These are phyloP conservation scores for Thinopyrum obtusiflorum DNA, from an alignment of 202 grass and related monocot species.

Conservation along the genomic window DNA sequence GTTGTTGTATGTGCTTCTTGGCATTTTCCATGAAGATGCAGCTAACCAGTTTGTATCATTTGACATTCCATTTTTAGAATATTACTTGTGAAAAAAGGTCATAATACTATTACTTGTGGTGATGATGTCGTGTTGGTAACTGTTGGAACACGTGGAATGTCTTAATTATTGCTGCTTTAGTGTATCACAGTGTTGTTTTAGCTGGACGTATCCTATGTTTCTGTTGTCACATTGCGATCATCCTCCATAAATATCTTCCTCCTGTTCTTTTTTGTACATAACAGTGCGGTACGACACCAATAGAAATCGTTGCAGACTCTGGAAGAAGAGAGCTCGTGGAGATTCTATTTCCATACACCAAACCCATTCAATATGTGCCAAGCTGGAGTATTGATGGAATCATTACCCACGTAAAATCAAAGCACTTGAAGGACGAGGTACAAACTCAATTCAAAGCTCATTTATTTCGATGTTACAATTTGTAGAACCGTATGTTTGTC, in stretches of 20 bases:
- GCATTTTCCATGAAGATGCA: background rate
- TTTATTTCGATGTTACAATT: background rate
- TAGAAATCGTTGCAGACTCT: constrained; percentile 25
- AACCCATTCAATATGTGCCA: constrained; percentile 20
- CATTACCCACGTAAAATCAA: constrained; percentile 29
- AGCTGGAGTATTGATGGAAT: constrained; percentile 44
- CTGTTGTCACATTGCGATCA: background rate
- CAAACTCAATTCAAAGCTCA: background rate
- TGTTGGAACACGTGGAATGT: no score
- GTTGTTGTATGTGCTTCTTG: no score
- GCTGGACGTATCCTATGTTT: background rate
- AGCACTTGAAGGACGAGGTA: constrained; percentile 15
- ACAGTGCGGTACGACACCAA: constrained; percentile 17
- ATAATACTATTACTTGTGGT: background rate
- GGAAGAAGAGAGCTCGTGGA: constrained; percentile 34
- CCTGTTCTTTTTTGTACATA: background rate
- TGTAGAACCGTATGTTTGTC: background rate
- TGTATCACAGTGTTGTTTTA: no score
- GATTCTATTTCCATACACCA: constrained; percentile 32
- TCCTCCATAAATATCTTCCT: background rate
- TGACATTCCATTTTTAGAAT: background rate
- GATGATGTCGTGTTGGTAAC: no score
- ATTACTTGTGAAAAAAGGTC: background rate
- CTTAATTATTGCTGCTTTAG: no score
- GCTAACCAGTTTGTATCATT: background rate